Evolutionary conservation across 495 filamentous ascomycete species (phyloP).

Genomic region (Achaetomiella virescens): DNA sequence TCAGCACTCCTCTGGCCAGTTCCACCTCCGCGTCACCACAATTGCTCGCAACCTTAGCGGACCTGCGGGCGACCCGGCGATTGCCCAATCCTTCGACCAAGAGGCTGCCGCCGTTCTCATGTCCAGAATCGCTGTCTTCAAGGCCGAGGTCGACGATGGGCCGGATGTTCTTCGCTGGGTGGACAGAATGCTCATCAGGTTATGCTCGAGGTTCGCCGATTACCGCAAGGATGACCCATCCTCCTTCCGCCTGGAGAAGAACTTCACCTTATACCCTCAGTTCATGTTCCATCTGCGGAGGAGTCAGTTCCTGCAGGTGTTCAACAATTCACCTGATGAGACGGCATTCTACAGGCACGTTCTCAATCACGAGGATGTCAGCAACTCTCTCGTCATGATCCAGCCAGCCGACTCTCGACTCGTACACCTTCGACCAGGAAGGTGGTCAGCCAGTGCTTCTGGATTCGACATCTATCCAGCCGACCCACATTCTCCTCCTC

Average conservation of each 20-base stretch:
- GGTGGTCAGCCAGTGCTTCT: slow-evolving; percentile 84
- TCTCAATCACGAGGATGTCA: slow-evolving; percentile 93
- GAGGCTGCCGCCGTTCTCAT: slow-evolving; percentile 97
- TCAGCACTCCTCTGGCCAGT: slow-evolving; percentile 93
- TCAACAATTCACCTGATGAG: slow-evolving; percentile 99
- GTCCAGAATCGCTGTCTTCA: slow-evolving; percentile 97
- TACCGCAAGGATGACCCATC: slow-evolving; percentile 98
- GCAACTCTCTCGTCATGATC: slow-evolving; percentile 97
- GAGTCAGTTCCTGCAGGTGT: slow-evolving; percentile 97
- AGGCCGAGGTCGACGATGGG: slow-evolving; percentile 97
- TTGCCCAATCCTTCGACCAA: slow-evolving; percentile 97
- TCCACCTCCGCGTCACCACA: slow-evolving; percentile 92
- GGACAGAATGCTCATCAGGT: slow-evolving; percentile 93
- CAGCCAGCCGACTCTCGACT: slow-evolving; percentile 95
- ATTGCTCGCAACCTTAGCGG: slow-evolving; percentile 88
- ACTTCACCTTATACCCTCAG: slow-evolving; percentile 97
- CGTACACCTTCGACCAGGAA: slow-evolving; percentile 93
- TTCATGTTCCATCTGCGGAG: slow-evolving; percentile 99
- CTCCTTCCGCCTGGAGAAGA: slow-evolving; percentile 97
- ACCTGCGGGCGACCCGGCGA: slow-evolving; percentile 91
- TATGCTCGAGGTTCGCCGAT: slow-evolving; percentile 96
- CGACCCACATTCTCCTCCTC: slow-evolving; percentile 86
- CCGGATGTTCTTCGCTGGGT: slow-evolving; percentile 99
- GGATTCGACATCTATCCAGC: slow-evolving; percentile 93
- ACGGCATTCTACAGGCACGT: slow-evolving; percentile 98